A percentile compares a stretch with the other conserved stretches of the same genome.
phyloP scores from a whole-genome alignment of 805 yeast genomes.

The Hanseniaspora lindneri region DNA sequence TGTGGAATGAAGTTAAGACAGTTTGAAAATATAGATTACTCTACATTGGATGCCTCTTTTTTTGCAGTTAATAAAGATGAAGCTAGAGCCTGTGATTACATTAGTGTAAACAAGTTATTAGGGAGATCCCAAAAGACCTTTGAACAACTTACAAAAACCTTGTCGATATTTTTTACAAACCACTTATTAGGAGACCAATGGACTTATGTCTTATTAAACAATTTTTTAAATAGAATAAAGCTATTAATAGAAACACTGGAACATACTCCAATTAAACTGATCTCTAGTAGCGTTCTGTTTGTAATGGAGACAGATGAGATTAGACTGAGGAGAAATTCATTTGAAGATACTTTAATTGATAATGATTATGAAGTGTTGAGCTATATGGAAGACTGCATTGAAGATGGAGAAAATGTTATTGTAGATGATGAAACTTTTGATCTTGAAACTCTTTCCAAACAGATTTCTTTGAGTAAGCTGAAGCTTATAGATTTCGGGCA shows the following conservation, averaged over 20 bases:
- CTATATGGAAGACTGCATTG: slow-evolving; percentile 29
- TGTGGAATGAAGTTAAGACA: slow-evolving; percentile 71
- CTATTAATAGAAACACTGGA: slow-evolving; percentile 53
- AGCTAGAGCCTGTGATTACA: slow-evolving; percentile 32
- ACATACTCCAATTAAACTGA: slow-evolving; percentile 49
- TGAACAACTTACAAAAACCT: slow-evolving; percentile 35
- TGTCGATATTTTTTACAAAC: slow-evolving; percentile 37
- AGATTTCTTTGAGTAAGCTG: slow-evolving; percentile 41
- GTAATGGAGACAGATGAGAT: slow-evolving; percentile 55
- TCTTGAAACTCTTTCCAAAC: slow-evolving; percentile 21
- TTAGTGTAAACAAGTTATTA: slow-evolving; percentile 50
- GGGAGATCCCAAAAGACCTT: slow-evolving; percentile 47
- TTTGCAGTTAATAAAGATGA: slow-evolving; percentile 18
- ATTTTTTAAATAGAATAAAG: slow-evolving; percentile 49
- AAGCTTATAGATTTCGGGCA: slow-evolving; percentile 87
- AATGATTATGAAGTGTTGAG: slow-evolving; percentile 28
- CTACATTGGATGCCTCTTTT: slow-evolving; percentile 18
- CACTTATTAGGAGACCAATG: slow-evolving; percentile 28
- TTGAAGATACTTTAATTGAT: slow-evolving; percentile 33
- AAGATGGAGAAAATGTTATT: slow-evolving; percentile 13
- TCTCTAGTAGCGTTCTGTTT: slow-evolving; percentile 62
- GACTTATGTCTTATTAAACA: slow-evolving; percentile 32
- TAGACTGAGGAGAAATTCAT: slow-evolving; percentile 38
- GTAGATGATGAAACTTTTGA: slow-evolving; percentile 24
- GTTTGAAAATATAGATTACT: slow-evolving; percentile 11